Evolutionary conservation across 208 protist genomes (phyloP), one percentile per base, ranked within the genome.

Genomic region (Leishmania aethiopica): DNA sequence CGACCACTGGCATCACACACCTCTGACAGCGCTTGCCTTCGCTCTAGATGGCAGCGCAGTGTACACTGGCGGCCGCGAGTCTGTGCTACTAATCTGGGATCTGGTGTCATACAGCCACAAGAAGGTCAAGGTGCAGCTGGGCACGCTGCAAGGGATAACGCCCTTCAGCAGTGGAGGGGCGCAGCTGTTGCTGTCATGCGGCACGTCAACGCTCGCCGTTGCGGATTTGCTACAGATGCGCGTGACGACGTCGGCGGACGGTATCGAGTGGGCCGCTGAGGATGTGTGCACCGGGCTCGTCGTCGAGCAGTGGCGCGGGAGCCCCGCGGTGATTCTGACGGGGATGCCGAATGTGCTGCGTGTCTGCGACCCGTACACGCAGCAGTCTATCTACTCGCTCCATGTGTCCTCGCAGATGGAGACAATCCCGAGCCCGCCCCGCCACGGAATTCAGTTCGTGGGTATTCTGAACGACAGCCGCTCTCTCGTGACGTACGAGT

Each of bases 1-100:
- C 8, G 94, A 97, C 77, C 94, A 97, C 83, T 97, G 94, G 94
- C 94, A 97, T 84, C 94, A 97, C 88, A 97, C 94, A 19, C 89
- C 94, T 37, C 85, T 97, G 51, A 88, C 86, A 7, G 94, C 90
- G 45, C 79, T 97, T 15, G 66, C 81, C 72, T 97, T 97, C 60
- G 90, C 92, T 4, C 80, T 92, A 49, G 94, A 97, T 74, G 92
- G 94, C 70, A 88, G 86, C 40, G 79, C 94, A n/a, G 88, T 97
- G 25, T 93, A 90, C 83, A 95, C 92, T 0, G 94, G 91, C 11
- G 94, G 88, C 5, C 79, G 84, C 8, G 94, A 97, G 84, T 87
- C 86, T 49, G 82, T 94, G 49, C 79, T 97, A 76, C 82, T 97
- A 6, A 83, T 95, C 69, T 96, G 93, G 93, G 87, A 90, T 66